Percentiles rank a stretch among this genome's conserved stretches.
These are phyloP conservation scores for Groenewaldozyma salmanticensis DNA, from an alignment of 805 yeast species.

Conservation along the genomic window DNA sequence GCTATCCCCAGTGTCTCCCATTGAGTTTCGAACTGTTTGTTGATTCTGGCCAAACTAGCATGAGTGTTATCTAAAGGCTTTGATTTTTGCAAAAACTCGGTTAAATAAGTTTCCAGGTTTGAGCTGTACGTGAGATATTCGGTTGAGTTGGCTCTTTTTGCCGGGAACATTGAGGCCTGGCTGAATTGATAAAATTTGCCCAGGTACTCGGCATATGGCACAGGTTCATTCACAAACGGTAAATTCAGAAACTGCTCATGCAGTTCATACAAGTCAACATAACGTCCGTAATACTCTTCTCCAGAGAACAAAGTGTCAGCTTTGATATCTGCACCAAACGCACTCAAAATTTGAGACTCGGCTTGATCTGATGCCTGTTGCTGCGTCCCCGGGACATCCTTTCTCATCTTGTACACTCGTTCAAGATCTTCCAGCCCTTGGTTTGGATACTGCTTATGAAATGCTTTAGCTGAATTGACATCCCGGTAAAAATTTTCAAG, in stretches of 20 bases:
- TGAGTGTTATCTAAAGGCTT: constrained; percentile 41
- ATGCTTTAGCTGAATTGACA: constrained; percentile 25
- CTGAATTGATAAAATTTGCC: constrained; percentile 35
- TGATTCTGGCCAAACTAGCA: constrained; percentile 21
- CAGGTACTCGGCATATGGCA: constrained; percentile 44
- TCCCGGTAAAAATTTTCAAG: constrained; percentile 33
- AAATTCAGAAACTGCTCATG: constrained; percentile 49
- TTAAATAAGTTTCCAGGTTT: constrained; percentile 41
- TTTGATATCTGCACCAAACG: constrained; percentile 39
- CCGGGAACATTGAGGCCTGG: constrained; percentile 17
- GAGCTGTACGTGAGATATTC: constrained; percentile 38
- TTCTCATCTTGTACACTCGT: constrained; percentile 13
- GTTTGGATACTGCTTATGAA: constrained; percentile 25
- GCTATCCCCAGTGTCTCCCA: constrained; percentile 15
- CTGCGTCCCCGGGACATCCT: constrained; percentile 22
- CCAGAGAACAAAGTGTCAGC: constrained; percentile 43
- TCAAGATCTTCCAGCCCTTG: constrained; percentile 24
- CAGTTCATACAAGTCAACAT: constrained; percentile 43
- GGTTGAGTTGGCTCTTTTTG: constrained; percentile 17
- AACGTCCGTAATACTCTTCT: constrained; percentile 57
- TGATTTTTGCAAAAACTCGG: constrained; percentile 36
- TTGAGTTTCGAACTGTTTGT: constrained; percentile 19
- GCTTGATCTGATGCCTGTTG: constrained; percentile 11
- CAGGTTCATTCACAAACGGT: constrained; percentile 26
- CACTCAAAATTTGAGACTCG: constrained; percentile 33